These are phyloP conservation scores for Raphidocelis subcapitata DNA, from an alignment of 139 green algal species.

Conservation along the genomic window DNA sequence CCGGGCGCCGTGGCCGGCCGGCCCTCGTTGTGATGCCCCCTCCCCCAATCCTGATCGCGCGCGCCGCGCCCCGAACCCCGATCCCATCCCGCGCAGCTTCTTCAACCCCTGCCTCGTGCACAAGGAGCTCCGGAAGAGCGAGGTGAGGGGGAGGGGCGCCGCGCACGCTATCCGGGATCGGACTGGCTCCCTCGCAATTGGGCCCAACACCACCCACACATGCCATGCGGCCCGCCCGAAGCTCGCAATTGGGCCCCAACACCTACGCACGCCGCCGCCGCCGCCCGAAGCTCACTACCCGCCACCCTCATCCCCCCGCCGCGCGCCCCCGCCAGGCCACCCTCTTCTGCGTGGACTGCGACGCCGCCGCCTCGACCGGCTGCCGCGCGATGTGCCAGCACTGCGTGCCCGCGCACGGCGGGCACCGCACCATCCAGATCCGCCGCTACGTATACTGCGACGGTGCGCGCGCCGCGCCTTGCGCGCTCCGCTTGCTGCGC, in stretches of 20 bases:
- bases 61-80: no score
- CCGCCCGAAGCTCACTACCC: background rate
- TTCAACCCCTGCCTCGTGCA: constrained; percentile 23
- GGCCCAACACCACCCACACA: background rate
- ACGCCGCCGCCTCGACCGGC: no score
- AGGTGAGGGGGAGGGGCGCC: background rate
- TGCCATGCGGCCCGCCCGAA: background rate
- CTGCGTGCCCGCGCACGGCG: constrained; percentile 42
- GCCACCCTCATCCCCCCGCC: background rate
- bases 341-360: constrained; percentile 48
- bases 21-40: no score
- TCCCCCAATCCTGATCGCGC: no score
- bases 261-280: background rate
- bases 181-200: background rate
- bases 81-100: no score
- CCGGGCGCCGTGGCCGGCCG: no score
- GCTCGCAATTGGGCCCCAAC: background rate
- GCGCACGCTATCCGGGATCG: background rate
- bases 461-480: no score
- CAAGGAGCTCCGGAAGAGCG: constrained; percentile 24
- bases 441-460: constrained; percentile 62
- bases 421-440: constrained; percentile 52
- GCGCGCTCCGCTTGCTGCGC: no score
- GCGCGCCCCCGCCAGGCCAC: constrained; percentile 37
- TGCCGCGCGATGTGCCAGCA: constrained; percentile 40